Evolutionary conservation across 768 basidiomycete species (phyloP).

Genomic region (Xerocomellus dryophilus): DNA sequence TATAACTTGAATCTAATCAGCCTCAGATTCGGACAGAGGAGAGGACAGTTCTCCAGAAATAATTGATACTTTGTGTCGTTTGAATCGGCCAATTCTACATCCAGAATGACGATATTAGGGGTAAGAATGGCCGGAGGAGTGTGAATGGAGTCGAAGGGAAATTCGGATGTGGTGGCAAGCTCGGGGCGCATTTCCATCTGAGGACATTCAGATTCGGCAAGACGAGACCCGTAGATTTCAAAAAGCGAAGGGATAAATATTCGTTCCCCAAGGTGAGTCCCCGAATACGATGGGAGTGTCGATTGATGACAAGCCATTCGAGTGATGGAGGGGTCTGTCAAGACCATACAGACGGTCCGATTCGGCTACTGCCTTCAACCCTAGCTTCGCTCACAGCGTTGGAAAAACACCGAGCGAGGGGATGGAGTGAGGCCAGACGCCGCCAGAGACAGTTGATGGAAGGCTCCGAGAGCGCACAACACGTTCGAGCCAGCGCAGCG

Average conservation of each 20-base stretch:
- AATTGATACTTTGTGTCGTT: not conserved
- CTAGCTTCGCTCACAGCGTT: not conserved
- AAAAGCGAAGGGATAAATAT: not conserved
- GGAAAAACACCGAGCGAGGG: not conserved
- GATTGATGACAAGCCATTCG: not conserved
- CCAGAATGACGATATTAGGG: not conserved
- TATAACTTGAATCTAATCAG: not conserved
- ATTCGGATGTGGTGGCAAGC: too few species aligned
- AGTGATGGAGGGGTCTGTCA: not conserved
- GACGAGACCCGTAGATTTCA: not conserved
- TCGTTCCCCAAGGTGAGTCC: not conserved
- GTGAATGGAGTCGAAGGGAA: too few species aligned
- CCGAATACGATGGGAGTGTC: not conserved
- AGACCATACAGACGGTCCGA: not conserved
- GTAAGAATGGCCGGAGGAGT: not conserved
- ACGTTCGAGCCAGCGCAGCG: not conserved
- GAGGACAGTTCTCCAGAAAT: not conserved
- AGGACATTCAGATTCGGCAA: not conserved
- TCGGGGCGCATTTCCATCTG: not conserved
- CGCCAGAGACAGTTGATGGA: not conserved
- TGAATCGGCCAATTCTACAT: not conserved
- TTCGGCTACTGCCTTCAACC: not conserved
- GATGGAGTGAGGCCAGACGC: not conserved
- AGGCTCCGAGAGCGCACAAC: not conserved
- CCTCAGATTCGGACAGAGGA: not conserved